A percentile compares a stretch with the other conserved stretches of the same genome.
phyloP scores from a whole-genome alignment of 495 filamentous ascomycete species.

The Beverwykella pulmonaria region DNA sequence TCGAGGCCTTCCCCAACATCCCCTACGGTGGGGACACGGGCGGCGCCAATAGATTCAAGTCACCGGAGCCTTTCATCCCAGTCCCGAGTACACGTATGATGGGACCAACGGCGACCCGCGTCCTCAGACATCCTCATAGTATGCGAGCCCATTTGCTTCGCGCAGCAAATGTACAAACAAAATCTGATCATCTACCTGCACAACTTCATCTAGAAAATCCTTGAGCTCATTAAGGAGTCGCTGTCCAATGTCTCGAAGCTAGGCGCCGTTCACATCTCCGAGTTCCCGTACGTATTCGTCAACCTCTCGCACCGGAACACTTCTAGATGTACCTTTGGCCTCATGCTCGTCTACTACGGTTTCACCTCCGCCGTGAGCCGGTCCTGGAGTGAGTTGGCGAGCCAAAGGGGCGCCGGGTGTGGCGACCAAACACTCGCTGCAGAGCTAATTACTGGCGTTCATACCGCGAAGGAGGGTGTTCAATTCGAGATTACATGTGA shows the following conservation, averaged over 20 bases:
- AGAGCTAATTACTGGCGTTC: constrained; percentile 5
- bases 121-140: constrained; percentile 21
- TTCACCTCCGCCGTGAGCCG: constrained; percentile 1
- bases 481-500: constrained; percentile 7
- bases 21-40: constrained; percentile 18
- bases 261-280: constrained; percentile 22
- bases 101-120: constrained; percentile 10
- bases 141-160: constrained; percentile 22
- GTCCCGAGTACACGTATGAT: not conserved
- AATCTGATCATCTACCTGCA: constrained; percentile 7
- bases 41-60: constrained; percentile 22
- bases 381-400: constrained; percentile 19
- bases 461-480: not conserved
- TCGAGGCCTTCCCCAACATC: constrained; percentile 17
- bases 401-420: not conserved
- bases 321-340: constrained; percentile 8
- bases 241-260: constrained; percentile 3
- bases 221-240: constrained; percentile 10
- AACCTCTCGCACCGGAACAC: constrained; percentile 20
- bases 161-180: constrained; percentile 17
- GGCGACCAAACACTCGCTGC: not conserved
- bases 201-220: constrained; percentile 28
- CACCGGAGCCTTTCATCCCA: constrained; percentile 5
- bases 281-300: constrained; percentile 25
- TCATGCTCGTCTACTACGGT: constrained; percentile 1